phyloP scores from a whole-genome alignment of 2,329 filamentous ascomycete genomes.

The Diaporthe sp. region DNA sequence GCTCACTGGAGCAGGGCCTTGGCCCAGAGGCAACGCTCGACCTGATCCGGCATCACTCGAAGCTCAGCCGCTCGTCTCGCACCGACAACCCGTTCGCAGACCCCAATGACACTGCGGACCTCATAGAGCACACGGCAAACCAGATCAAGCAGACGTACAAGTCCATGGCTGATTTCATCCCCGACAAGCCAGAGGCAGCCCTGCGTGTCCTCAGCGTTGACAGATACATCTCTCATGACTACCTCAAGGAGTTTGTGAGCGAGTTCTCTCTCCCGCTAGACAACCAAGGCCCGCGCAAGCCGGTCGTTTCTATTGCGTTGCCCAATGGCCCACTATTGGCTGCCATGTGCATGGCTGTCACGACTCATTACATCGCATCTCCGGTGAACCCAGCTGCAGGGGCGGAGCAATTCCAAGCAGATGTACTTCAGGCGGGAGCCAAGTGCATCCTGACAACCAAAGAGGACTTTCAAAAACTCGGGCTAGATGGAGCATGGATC shows the following conservation, averaged over 20 bases:
- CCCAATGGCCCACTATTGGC: conserved; percentile 43
- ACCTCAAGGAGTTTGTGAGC: conserved; percentile 31
- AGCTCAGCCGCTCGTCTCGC: conserved; percentile 23
- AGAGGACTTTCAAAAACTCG: conserved; percentile 34
- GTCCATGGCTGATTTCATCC: conserved; percentile 38
- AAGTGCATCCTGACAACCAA: conserved; percentile 37
- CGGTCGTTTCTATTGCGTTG: conserved; percentile 40
- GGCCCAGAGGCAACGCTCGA: conserved; percentile 32
- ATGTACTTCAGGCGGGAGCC: conserved; percentile 39
- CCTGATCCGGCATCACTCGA: conserved; percentile 35
- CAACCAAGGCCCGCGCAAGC: conserved; percentile 1
- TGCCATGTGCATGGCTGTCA: conserved; percentile 43
- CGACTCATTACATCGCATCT: conserved; percentile 42
- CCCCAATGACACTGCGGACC: background rate
- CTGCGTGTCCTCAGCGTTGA: conserved; percentile 26
- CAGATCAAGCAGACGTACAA: conserved; percentile 39
- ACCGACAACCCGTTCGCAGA: conserved; percentile 18
- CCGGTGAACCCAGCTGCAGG: conserved; percentile 41
- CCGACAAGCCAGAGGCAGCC: conserved; percentile 23
- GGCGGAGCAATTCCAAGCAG: conserved; percentile 42
- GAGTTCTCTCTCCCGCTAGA: conserved; percentile 32
- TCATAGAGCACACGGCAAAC: conserved; percentile 26
- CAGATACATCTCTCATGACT: conserved; percentile 32
- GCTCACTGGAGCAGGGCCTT: conserved; percentile 17
- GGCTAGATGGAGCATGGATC: conserved; percentile 17